Conservation (phyloP, 306 rosid species). For the Cyclanthera cordifolia region DNA sequence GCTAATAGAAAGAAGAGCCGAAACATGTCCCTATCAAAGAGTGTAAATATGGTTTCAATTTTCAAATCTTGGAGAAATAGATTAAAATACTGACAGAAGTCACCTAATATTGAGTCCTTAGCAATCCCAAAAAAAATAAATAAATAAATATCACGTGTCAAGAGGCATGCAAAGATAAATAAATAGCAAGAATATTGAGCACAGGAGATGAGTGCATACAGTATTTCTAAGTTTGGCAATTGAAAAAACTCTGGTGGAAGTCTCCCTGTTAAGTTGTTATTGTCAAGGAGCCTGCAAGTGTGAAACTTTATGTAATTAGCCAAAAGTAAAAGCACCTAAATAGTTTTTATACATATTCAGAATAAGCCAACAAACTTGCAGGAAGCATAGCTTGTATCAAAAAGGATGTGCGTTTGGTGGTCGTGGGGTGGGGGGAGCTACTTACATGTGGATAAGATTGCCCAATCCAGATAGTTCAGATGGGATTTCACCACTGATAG, state of each 20-base stretch:
- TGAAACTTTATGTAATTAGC: constrained; percentile 1
- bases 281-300: constrained; percentile 83
- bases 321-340: neutral
- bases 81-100: neutral
- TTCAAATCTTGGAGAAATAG: neutral
- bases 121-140: neutral
- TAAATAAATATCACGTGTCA: neutral
- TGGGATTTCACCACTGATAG: constrained; percentile 78
- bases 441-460: constrained; percentile 69
- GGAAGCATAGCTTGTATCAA: neutral
- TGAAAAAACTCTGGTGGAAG: constrained; percentile 52
- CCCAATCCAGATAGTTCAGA: constrained; percentile 50
- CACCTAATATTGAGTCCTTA: neutral
- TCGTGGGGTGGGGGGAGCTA: constrained; percentile 3
- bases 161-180: neutral
- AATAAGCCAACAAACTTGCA: neutral
- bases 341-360: neutral
- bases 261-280: constrained; percentile 72
- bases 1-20: neutral
- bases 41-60: neutral
- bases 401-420: neutral
- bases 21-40: neutral
- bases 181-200: neutral
- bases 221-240: constrained; percentile 37
- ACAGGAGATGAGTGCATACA: constrained; percentile 24